A percentile compares a stretch with the other conserved stretches of the same genome.
Conservation (phyloP, 129 eudicot genomes). For the Lonicera japonica region DNA sequence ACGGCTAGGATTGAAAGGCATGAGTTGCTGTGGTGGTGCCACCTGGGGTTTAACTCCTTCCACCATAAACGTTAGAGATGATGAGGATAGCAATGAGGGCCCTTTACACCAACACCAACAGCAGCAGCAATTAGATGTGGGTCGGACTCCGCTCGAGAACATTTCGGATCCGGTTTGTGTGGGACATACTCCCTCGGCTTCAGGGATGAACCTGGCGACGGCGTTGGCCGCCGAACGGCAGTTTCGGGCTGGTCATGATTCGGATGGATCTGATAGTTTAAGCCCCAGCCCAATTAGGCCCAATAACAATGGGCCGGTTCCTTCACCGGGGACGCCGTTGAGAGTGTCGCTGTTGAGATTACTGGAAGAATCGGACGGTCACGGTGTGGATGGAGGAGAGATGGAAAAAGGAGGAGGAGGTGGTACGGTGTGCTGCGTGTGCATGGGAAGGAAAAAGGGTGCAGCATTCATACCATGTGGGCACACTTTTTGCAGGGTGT, state of each 20-base stretch:
- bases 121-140: slow-evolving; percentile 10
- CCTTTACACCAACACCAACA: slow-evolving; percentile 10
- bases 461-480: slow-evolving; percentile 97
- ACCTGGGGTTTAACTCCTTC: slow-evolving; percentile 45
- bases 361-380: slow-evolving; percentile 67
- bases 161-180: slow-evolving; percentile 27
- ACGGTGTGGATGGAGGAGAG: slow-evolving; percentile 43
- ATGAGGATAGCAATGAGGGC: slow-evolving; percentile 17
- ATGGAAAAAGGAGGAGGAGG: slow-evolving; percentile 7
- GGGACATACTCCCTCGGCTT: slow-evolving; percentile 21
- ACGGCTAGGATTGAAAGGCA: slow-evolving; percentile 53
- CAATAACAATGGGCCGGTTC: not conserved
- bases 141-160: slow-evolving; percentile 16
- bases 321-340: slow-evolving; percentile 36
- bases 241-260: slow-evolving; percentile 31
- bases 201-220: slow-evolving; percentile 74
- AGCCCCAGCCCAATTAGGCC: slow-evolving; percentile 15
- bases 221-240: slow-evolving; percentile 83
- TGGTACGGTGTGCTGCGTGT: slow-evolving; percentile 82
- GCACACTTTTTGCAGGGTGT: slow-evolving; percentile 87
- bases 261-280: not conserved
- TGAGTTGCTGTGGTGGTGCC: slow-evolving; percentile 63
- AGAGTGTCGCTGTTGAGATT: slow-evolving; percentile 79
- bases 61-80: slow-evolving; percentile 29
- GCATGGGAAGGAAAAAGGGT: slow-evolving; percentile 93